Conservation (phyloP, 805 yeast species). For the Sugiyamaella marilandica region DNA sequence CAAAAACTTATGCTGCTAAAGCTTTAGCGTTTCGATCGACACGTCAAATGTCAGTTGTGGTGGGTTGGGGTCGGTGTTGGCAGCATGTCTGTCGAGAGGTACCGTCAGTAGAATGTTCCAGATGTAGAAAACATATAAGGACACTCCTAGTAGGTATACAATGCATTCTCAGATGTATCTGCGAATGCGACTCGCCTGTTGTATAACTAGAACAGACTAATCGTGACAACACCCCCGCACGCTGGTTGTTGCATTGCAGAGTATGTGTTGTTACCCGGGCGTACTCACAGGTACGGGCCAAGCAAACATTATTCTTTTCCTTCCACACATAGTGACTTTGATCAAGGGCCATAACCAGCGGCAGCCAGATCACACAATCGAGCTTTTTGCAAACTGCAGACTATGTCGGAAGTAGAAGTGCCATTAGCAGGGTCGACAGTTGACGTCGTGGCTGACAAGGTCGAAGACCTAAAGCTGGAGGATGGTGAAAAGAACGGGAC, state of each 20-base stretch:
- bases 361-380: neutral
- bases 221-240: too few relatives aligned
- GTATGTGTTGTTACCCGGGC: neutral
- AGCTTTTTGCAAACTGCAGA: conserved; percentile 15
- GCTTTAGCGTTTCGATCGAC: too few relatives aligned
- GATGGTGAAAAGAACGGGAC: conserved; percentile 1
- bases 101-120: too few relatives aligned
- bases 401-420: conserved; percentile 22
- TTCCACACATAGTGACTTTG: neutral
- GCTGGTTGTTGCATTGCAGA: too few relatives aligned
- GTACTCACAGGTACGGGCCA: neutral
- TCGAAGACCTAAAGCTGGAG: conserved; percentile 13
- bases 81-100: too few relatives aligned
- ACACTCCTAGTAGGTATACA: too few relatives aligned
- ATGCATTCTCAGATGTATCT: too few relatives aligned
- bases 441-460: conserved; percentile 23
- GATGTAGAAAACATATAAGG: too few relatives aligned
- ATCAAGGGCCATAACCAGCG: neutral
- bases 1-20: neutral
- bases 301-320: neutral
- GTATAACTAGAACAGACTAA: too few relatives aligned
- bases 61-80: too few relatives aligned
- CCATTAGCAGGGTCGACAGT: conserved; percentile 28
- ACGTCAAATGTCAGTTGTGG: too few relatives aligned
- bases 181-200: too few relatives aligned